These are phyloP conservation scores for Botrytis medusae DNA, from an alignment of 2,329 filamentous ascomycete genomes.

Conservation along the genomic window DNA sequence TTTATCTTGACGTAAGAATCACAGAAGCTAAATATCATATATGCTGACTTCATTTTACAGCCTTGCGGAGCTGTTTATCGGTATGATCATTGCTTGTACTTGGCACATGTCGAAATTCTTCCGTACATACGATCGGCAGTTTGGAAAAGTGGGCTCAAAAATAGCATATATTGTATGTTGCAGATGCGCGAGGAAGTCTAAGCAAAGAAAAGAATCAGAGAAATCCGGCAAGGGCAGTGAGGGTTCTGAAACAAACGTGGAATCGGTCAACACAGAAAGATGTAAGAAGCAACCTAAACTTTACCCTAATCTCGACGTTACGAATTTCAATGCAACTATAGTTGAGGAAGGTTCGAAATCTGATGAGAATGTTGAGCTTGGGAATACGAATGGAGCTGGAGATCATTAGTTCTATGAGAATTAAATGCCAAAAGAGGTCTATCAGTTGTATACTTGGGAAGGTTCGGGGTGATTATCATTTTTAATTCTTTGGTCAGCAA, in stretches of 20 bases:
- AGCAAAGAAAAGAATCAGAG: not conserved
- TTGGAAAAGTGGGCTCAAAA: not conserved
- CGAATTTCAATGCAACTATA: not conserved
- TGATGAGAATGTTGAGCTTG: not conserved
- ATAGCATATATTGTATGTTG: not conserved
- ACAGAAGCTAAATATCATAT: not conserved
- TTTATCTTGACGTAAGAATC: not conserved
- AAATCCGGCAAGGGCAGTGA: not conserved
- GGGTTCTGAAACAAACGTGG: not conserved
- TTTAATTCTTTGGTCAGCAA: not conserved
- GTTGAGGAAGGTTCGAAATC: not conserved
- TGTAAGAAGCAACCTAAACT: not conserved
- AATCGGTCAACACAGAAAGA: not conserved
- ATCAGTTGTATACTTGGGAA: not conserved
- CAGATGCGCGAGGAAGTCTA: not conserved
- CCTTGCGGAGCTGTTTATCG: not conserved
- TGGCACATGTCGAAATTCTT: constrained; percentile 3
- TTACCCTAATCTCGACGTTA: not conserved
- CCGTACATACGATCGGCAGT: not conserved
- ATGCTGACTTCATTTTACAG: not conserved
- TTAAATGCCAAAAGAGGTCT: not conserved
- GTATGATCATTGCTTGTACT: not conserved
- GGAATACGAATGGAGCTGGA: not conserved
- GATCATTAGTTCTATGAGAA: not conserved
- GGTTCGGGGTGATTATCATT: not conserved